Evolutionary conservation across 2,329 filamentous ascomycete species (phyloP).

Genomic region (Plenodomus lindquistii): DNA sequence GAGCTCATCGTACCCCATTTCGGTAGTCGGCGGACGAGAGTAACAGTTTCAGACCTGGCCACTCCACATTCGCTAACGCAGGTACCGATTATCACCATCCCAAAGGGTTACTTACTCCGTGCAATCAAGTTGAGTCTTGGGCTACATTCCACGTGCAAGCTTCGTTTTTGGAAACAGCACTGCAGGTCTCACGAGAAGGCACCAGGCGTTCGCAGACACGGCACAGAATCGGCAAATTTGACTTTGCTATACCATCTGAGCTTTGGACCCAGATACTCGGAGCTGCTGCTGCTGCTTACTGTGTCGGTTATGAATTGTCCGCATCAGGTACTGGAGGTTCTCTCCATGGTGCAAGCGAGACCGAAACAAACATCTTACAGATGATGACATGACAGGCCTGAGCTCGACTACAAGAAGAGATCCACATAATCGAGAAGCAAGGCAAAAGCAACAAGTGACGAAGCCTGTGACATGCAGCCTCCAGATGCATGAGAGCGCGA

Average conservation of each 20-base stretch:
- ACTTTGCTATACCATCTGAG: background rate
- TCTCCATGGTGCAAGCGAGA: background rate
- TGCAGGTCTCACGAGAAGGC: slow-evolving; percentile 27
- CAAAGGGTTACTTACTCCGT: slow-evolving; percentile 41
- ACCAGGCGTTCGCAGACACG: slow-evolving; percentile 33
- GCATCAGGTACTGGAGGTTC: background rate
- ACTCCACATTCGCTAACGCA: slow-evolving; percentile 40
- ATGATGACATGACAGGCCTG: background rate
- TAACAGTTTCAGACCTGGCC: slow-evolving; percentile 37
- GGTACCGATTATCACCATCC: slow-evolving; percentile 38
- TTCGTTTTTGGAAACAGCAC: slow-evolving; percentile 38
- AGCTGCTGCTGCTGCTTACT: background rate
- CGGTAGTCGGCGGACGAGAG: slow-evolving; percentile 24
- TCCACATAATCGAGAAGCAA: background rate
- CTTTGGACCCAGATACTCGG: background rate
- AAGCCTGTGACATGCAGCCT: slow-evolving; percentile 28
- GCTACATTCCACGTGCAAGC: slow-evolving; percentile 4
- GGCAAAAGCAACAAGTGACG: background rate
- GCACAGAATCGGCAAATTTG: slow-evolving; percentile 6
- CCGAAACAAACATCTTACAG: background rate
- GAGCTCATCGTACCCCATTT: slow-evolving; percentile 27
- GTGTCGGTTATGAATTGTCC: background rate
- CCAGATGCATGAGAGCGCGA: slow-evolving; percentile 34
- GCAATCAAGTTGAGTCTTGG: slow-evolving; percentile 18
- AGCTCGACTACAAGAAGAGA: background rate